Evolutionary conservation across 768 basidiomycete species (phyloP), one percentile per base, ranked within the genome.

Genomic region (Rhizopogon vesiculosus): DNA sequence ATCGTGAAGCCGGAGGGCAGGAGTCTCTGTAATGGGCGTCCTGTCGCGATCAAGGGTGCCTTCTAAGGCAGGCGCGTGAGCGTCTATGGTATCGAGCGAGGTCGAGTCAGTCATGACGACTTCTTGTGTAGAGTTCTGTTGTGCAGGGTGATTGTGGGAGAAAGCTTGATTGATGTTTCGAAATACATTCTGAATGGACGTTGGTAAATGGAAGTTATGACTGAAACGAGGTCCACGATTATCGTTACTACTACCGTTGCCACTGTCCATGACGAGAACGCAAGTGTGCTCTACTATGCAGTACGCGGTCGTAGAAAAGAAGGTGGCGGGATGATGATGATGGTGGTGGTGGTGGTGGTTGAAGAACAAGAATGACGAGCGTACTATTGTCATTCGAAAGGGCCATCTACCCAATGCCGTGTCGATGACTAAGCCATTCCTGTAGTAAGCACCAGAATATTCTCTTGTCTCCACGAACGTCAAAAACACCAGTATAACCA

Each of bases 101-200:
- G 60, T 57, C 5, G 53, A 33, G 6, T 46, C 43, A 19, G 50
- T 38, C 10, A 45, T 22, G 13, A 22, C 44, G 12, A 51, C 59
- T 18, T 44, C 28, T 38, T 12, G 13, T 19, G 45, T n/a, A 6
- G 44, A 16, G 3, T 28, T 51, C 43, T 38, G 54, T 5, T 55
- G 56, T n/a, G 41, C 28, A n/a, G 31, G 5, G 7, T 57, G 59
- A 45, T 45, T 55, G 0, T n/a, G 38, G 6, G 62, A 12, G 12
- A 72, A 67, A 35, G 70, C 69, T 28, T 70, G 69, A 56, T 72
- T 70, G 13, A 70, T 59, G 45, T 65, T 69, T 39, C 69, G 63
- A 35, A 70, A 61, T 38, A 70, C 66, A 18, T 57, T 70, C 48
- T 65, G 69, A 39, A 70, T 7, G 1, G 69, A 64, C 7, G 66